Evolutionary conservation across 345 rosid species (phyloP).

Genomic region (Hibiscus tridactylites): DNA sequence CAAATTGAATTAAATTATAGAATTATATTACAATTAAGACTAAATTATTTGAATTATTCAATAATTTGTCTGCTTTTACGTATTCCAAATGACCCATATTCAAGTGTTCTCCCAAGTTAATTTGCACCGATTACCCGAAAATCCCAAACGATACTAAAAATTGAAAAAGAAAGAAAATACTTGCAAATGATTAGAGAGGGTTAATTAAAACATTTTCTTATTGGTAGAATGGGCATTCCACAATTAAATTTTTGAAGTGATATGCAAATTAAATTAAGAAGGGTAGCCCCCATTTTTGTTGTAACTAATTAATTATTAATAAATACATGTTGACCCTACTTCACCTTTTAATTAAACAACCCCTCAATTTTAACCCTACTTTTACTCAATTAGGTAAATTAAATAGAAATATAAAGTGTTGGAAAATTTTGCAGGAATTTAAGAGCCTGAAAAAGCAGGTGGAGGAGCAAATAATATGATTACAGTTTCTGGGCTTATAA

Average conservation of each 20-base stretch:
- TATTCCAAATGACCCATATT: too few relatives aligned
- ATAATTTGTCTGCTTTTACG: too few relatives aligned
- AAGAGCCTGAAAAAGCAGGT: conserved; percentile 22
- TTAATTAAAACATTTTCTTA: not conserved
- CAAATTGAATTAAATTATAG: too few relatives aligned
- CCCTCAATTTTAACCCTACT: not conserved
- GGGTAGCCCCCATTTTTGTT: conserved; percentile 5
- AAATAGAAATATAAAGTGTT: not conserved
- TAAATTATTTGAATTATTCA: too few relatives aligned
- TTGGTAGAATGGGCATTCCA: not conserved
- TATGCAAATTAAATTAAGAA: not conserved
- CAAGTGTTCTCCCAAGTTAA: too few relatives aligned
- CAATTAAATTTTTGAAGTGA: not conserved
- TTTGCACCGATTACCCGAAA: too few relatives aligned
- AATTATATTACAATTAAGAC: too few relatives aligned
- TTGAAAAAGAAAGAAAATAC: not conserved
- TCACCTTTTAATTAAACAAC: too few relatives aligned
- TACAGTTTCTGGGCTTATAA: too few relatives aligned
- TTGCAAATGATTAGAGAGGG: not conserved
- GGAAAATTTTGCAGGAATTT: conserved; percentile 2
- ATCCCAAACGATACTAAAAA: not conserved
- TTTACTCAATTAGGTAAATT: not conserved
- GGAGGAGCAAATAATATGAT: not conserved
- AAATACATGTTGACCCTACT: not conserved
- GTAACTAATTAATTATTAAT: not conserved